Evolutionary conservation across 768 basidiomycete species (phyloP).

Genomic region (Boletus rubescentipes): DNA sequence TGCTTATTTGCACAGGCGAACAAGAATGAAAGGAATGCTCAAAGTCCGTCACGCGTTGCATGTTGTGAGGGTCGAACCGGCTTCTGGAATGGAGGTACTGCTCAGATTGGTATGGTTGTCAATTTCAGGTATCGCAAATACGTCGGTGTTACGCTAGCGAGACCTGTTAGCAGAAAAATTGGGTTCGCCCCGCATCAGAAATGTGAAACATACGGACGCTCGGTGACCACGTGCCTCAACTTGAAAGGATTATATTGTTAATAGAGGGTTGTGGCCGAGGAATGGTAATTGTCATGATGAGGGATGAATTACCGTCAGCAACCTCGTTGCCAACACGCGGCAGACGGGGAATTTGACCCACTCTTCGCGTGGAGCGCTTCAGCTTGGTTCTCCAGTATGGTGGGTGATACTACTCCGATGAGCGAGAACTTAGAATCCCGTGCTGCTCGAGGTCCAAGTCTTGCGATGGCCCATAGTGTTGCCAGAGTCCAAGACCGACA

Average conservation of each 20-base stretch:
- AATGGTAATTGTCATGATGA: conserved; percentile 22
- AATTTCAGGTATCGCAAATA: conserved; percentile 5
- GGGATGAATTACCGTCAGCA: conserved; percentile 23
- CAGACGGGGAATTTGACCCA: conserved; percentile 18
- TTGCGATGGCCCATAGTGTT: not conserved
- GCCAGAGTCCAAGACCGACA: not conserved
- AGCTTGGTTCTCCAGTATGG: not conserved
- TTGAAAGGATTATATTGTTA: conserved; percentile 11
- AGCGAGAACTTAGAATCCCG: not conserved
- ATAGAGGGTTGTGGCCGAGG: conserved; percentile 25
- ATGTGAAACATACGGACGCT: conserved; percentile 10
- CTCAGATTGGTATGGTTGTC: not conserved
- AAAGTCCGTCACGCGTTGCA: conserved; percentile 19
- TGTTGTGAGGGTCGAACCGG: conserved; percentile 3
- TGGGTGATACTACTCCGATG: not conserved
- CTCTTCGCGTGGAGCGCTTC: conserved; percentile 9
- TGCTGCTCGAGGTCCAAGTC: conserved; percentile 2
- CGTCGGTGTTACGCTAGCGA: not conserved
- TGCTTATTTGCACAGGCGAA: conserved; percentile 30
- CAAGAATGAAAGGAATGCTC: conserved; percentile 28
- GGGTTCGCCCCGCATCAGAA: conserved; percentile 6
- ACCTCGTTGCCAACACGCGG: conserved; percentile 32
- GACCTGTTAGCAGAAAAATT: conserved; percentile 3
- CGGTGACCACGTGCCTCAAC: conserved; percentile 17
- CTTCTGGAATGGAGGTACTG: conserved; percentile 17